Evolutionary conservation across 2,329 filamentous ascomycete genomes (phyloP).

Genomic region (Colletotrichum horii): DNA sequence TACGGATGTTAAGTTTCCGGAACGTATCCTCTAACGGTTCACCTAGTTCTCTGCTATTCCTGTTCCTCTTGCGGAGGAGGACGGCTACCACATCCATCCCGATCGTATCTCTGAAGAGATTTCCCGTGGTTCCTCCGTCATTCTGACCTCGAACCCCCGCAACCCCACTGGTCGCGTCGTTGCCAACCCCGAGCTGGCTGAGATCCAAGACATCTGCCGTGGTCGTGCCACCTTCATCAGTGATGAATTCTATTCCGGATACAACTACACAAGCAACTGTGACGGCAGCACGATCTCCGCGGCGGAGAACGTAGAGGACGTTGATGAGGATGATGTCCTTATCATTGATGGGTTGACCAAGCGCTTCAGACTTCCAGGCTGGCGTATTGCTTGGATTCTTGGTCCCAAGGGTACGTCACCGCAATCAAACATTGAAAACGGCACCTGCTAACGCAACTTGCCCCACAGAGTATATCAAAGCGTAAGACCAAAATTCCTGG

Average conservation of each 20-base stretch:
- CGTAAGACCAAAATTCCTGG: slow-evolving; percentile 48
- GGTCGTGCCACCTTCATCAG: slow-evolving; percentile 90
- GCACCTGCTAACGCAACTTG: not conserved
- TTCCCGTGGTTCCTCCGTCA: slow-evolving; percentile 82
- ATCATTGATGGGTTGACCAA: slow-evolving; percentile 97
- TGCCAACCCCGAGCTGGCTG: slow-evolving; percentile 80
- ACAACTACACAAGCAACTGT: slow-evolving; percentile 94
- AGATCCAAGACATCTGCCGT: slow-evolving; percentile 93
- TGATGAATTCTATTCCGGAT: slow-evolving; percentile 96
- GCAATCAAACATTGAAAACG: not conserved
- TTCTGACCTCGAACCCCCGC: slow-evolving; percentile 92
- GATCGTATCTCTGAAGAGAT: slow-evolving; percentile 94
- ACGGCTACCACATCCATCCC: slow-evolving; percentile 91
- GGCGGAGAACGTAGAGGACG: slow-evolving; percentile 88
- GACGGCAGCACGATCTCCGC: slow-evolving; percentile 89
- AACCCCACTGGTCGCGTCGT: slow-evolving; percentile 94
- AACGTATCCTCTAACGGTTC: not conserved
- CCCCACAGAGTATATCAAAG: slow-evolving; percentile 80
- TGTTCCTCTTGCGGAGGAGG: slow-evolving; percentile 81
- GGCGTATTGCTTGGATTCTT: slow-evolving; percentile 95
- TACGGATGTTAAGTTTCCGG: not conserved
- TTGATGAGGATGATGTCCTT: slow-evolving; percentile 88
- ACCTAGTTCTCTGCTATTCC: slow-evolving; percentile 81
- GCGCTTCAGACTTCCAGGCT: slow-evolving; percentile 93
- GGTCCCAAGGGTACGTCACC: slow-evolving; percentile 72